Base-by-base conservation (phyloP, 257 asterid species). In the Solanum virginianum region DNA sequence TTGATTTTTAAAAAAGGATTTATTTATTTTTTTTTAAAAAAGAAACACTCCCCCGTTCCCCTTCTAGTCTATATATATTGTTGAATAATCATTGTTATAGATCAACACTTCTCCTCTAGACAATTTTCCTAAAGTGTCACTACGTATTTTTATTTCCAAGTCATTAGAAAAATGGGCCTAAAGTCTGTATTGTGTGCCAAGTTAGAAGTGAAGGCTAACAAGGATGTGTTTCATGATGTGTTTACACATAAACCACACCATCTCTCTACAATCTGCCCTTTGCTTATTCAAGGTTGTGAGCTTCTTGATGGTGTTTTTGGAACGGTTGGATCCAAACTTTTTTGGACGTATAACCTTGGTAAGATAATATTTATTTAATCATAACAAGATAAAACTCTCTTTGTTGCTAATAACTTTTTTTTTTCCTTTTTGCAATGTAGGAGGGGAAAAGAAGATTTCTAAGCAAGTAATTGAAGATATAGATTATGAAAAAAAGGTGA, bases 341-440 rank as follows among this genome's bases (percentile, higher is more conserved):
- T 47, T 54, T 86, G 85, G 89, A 41, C 57, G n/a, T 84, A 83
- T 12, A 83, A 54, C 32, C 85, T 75, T 79, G 87, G 86, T 83
- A 86, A 68, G 75, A 3, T 2, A 32, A 32, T 32, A 32, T 2
- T 32, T 32, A 32, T 32, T 32, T 4, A 32, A 36, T 36, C 41
- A 36, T 36, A 36, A 36, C 41, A 36, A 36, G 41, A 36, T 3
- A 36, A 36, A 36, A 5, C 41, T 36, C 41, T 36, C 6, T 36
- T 36, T 36, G 6, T 36, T 36, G 41, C 41, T 36, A 36, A 36
- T 36, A 32, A 29, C 32, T 29, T 29, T 29, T 29, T 29, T 26
- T 29, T 29, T 29, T 29, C 32, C 36, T 4, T 5, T 36, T 36
- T 4, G 22, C 16, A 68, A 4, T 0, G 3, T 22, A 68, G 75